Evolutionary conservation across 148 eudicot species (phyloP).

Genomic region (Gaultheria prostrata): DNA sequence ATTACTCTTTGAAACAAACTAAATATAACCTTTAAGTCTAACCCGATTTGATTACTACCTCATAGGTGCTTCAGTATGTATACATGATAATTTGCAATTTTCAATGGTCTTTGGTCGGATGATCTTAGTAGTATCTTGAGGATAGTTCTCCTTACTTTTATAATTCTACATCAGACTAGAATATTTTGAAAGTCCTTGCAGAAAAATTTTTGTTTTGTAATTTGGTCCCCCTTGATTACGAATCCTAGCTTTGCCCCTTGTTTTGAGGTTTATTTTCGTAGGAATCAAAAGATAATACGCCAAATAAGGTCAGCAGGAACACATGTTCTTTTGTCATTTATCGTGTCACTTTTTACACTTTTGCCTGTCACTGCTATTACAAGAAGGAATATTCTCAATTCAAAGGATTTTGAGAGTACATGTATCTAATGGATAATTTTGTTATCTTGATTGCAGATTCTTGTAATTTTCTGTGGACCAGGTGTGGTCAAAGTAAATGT

Average conservation of each 20-base stretch:
- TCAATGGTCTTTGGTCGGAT: background rate
- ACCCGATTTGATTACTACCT: no score
- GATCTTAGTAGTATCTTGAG: background rate
- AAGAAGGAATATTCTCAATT: background rate
- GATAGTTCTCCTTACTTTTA: background rate
- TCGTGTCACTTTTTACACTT: background rate
- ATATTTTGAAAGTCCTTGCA: background rate
- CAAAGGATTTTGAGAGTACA: background rate
- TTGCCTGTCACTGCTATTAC: background rate
- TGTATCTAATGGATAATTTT: background rate
- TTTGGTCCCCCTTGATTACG: background rate
- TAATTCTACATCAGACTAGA: background rate
- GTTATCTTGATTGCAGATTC: conserved; percentile 44
- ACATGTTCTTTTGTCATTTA: background rate
- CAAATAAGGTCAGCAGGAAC: background rate
- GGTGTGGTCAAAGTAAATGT: conserved; percentile 52
- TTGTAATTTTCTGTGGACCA: conserved; percentile 65
- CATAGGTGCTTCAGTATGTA: no score
- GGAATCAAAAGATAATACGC: background rate
- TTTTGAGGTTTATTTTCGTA: background rate
- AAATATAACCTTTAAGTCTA: no score
- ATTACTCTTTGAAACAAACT: no score
- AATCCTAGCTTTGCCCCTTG: background rate
- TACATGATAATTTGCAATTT: background rate
- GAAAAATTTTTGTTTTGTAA: background rate